Evolutionary conservation across 2,329 filamentous ascomycete species (phyloP).

Genomic region (Cercospora sesami): DNA sequence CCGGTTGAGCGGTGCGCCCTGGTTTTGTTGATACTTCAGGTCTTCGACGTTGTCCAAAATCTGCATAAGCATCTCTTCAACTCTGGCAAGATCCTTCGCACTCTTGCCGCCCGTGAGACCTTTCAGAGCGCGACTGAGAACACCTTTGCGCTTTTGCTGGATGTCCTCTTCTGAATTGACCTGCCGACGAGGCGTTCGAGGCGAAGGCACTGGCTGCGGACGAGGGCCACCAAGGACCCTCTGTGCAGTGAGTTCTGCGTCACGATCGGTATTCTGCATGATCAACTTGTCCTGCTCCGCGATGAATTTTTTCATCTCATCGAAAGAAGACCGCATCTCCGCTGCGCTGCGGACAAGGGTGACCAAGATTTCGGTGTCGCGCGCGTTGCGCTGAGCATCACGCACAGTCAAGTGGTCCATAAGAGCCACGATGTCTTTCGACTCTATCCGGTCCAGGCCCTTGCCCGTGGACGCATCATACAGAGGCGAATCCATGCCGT

Average conservation of each 20-base stretch:
- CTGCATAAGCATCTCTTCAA: constrained; percentile 68
- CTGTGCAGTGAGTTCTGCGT: constrained; percentile 81
- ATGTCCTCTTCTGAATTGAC: constrained; percentile 58
- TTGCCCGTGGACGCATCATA: constrained; percentile 87
- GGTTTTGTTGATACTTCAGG: constrained; percentile 44
- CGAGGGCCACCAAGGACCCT: constrained; percentile 82
- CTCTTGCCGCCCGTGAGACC: constrained; percentile 79
- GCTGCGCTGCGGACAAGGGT: constrained; percentile 90
- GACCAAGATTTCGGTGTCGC: constrained; percentile 94
- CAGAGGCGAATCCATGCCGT: constrained; percentile 83
- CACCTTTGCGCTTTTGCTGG: constrained; percentile 79
- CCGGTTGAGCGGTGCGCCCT: constrained; percentile 29
- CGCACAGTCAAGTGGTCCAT: constrained; percentile 99
- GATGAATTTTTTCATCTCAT: constrained; percentile 91
- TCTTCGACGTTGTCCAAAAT: constrained; percentile 87
- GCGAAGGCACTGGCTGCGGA: constrained; percentile 68
- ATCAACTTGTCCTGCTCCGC: constrained; percentile 87
- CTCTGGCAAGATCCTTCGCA: constrained; percentile 63
- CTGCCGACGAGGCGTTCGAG: constrained; percentile 54
- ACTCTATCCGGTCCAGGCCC: constrained; percentile 88
- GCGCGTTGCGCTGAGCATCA: constrained; percentile 91
- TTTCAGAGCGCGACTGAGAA: constrained; percentile 93
- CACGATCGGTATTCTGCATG: constrained; percentile 81
- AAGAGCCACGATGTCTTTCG: constrained; percentile 91
- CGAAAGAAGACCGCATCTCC: constrained; percentile 95